A percentile compares a stretch with the other conserved stretches of the same genome.
Conservation (phyloP, 352 stramenopile species). For the Globisporangium megalacanthum region DNA sequence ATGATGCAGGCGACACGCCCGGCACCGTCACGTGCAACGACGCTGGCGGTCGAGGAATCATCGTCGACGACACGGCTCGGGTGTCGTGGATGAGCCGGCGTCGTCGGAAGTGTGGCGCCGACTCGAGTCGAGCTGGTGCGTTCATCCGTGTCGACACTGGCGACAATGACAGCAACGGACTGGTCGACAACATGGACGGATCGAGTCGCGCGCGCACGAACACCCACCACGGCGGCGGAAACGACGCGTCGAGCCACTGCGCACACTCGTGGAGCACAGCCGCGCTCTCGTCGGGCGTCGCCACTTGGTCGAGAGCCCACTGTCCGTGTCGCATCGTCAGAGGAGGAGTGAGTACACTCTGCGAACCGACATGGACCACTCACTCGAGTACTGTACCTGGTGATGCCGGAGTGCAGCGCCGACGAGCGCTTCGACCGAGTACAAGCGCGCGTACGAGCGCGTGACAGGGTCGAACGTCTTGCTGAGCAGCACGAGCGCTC, state of each 20-base stretch:
- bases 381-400: constrained; percentile 23
- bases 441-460: constrained; percentile 51
- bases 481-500: constrained; percentile 56
- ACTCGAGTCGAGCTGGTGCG: constrained; percentile 6
- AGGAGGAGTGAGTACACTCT: neutral
- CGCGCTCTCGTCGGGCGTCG: constrained; percentile 23
- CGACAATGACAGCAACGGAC: neutral
- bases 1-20: neutral
- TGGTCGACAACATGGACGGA: neutral
- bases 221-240: constrained; percentile 52
- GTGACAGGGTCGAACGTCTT: constrained; percentile 74
- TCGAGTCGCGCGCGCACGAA: constrained; percentile 21
- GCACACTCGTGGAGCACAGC: constrained; percentile 24
- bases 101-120: constrained; percentile 4
- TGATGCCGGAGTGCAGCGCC: constrained; percentile 48
- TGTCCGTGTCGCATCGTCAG: constrained; percentile 8
- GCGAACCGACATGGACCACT: neutral
- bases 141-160: neutral
- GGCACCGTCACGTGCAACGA: constrained; percentile 5
- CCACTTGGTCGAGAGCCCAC: constrained; percentile 48
- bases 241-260: constrained; percentile 35
- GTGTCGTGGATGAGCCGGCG: neutral
- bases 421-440: constrained; percentile 51
- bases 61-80: neutral
- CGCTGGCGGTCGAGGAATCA: constrained; percentile 7